A percentile compares a stretch with the other conserved stretches of the same genome.
These are phyloP conservation scores for Malassezia yamatoensis DNA, from an alignment of 1,284 basidiomycete genomes.

Conservation along the genomic window DNA sequence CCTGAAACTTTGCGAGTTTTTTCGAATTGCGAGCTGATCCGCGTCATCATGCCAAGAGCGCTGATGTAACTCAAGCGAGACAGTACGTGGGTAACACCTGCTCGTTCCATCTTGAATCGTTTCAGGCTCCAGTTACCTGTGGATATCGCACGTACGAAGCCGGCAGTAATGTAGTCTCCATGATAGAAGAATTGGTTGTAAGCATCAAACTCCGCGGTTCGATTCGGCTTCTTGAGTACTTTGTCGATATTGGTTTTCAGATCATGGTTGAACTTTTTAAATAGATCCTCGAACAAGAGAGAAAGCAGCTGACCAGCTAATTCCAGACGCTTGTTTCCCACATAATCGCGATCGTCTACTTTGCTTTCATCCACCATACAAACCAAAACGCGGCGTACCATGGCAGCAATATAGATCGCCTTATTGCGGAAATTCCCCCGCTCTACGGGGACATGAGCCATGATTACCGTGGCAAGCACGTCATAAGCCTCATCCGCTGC, in stretches of 20 bases:
- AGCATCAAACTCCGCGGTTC: conserved; percentile 90
- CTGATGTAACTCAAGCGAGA: conserved; percentile 91
- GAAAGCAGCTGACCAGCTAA: conserved; percentile 92
- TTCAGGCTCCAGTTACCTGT: conserved; percentile 99
- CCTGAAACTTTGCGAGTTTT: conserved; percentile 99
- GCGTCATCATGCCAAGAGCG: conserved; percentile 99
- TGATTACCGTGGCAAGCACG: conserved; percentile 87
- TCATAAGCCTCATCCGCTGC: conserved; percentile 90
- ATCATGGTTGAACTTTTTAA: conserved; percentile 97
- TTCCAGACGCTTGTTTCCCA: conserved; percentile 96
- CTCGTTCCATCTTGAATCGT: conserved; percentile 99
- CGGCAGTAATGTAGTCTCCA: conserved; percentile 80
- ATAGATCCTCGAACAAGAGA: conserved; percentile 89
- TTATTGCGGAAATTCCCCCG: conserved; percentile 87
- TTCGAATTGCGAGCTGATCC: conserved; percentile 96
- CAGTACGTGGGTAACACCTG: conserved; percentile 97
- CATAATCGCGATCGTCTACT: conserved; percentile 97
- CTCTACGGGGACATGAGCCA: conserved; percentile 89
- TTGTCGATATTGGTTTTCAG: conserved; percentile 95
- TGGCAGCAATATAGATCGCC: conserved; percentile 93
- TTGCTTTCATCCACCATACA: conserved; percentile 92
- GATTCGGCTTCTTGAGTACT: conserved; percentile 88
- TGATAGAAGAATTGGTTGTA: conserved; percentile 81
- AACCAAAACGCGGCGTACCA: conserved; percentile 92
- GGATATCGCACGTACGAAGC: conserved; percentile 94